Conservation (phyloP, 164 flowering plant genomes). For the Umbellularia californica region DNA sequence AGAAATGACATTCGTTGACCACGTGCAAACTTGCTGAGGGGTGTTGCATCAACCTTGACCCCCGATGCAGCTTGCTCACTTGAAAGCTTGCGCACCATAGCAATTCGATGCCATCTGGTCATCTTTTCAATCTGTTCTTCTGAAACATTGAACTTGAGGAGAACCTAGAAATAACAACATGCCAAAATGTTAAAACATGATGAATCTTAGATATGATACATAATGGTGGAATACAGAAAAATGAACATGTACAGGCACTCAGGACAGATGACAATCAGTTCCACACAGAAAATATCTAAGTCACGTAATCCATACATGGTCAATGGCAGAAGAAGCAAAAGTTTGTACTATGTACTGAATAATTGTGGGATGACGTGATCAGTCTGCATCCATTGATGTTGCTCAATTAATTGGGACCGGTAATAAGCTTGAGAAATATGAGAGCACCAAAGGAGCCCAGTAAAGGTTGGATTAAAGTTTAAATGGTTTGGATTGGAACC, state of each 20-base stretch:
- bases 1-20: slow-evolving; percentile 98
- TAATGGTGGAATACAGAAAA: background rate
- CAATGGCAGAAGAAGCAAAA: no score
- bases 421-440: no score
- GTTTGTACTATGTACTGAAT: no score
- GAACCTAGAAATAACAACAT: slow-evolving; percentile 50
- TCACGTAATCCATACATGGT: no score
- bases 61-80: slow-evolving; percentile 98
- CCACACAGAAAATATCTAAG: background rate
- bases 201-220: background rate
- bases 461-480: no score
- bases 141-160: slow-evolving; percentile 82
- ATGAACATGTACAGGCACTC: background rate
- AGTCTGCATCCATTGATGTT: no score
- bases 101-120: slow-evolving; percentile 98
- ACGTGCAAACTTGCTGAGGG: slow-evolving; percentile 87
- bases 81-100: slow-evolving; percentile 92
- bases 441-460: no score
- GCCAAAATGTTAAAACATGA: background rate
- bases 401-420: no score
- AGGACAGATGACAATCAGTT: background rate
- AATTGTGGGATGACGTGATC: no score
- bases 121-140: slow-evolving; percentile 86
- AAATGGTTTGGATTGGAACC: no score
- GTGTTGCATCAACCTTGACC: slow-evolving; percentile 81